Evolutionary conservation across 305 asterid species (phyloP), one percentile per base, ranked within the genome.

Genomic region (Fraxinus xanthoxyloides): DNA sequence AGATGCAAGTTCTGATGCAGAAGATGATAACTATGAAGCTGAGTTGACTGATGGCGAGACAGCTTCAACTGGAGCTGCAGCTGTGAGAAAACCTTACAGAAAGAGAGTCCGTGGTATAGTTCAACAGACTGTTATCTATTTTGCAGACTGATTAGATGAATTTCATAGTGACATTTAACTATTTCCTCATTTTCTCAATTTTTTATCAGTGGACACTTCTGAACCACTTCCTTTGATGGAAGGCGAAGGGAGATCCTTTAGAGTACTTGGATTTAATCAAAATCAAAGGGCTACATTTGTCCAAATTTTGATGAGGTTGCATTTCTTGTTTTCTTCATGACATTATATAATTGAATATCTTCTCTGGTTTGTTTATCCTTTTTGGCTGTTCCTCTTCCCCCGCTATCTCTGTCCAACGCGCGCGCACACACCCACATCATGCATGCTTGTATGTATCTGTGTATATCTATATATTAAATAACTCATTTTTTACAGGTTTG

Each of bases 1-100:
- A 89, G 99, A 95, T 85, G 97, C 92, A 81, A 94, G 98, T 88
- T 92, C 97, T 72, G 99, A 93, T 79, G 97, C 92, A 76, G 99
- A 95, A 88, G 99, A 95, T 84, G 98, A 95, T 86, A 94, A 91
- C 86, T 94, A 92, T 86, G 98, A 95, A 86, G 99, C 95, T 83
- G 98, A 95, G 79, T 84, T 90, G 76, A 88, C 95, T 40, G 99
- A 92, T 87, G 91, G 90, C n/a, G 99, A 95, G 87, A 84, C 92
- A 73, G 89, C 88, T 88, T 75, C 93, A 38, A 61, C 81, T 84
- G 98, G 95, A 85, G 90, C 92, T 75, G 83, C 95, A 84, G 75
- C 90, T 69, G 87, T 85, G 80, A 89, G 91, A 83, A 92, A 86
- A 81, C 91, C 96, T 77, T 86, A 87, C 88, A 87, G 89, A 81